Evolutionary conservation across 192 early-diverging fungal genomes (phyloP).

Genomic region (Umbelopsis vinacea): DNA sequence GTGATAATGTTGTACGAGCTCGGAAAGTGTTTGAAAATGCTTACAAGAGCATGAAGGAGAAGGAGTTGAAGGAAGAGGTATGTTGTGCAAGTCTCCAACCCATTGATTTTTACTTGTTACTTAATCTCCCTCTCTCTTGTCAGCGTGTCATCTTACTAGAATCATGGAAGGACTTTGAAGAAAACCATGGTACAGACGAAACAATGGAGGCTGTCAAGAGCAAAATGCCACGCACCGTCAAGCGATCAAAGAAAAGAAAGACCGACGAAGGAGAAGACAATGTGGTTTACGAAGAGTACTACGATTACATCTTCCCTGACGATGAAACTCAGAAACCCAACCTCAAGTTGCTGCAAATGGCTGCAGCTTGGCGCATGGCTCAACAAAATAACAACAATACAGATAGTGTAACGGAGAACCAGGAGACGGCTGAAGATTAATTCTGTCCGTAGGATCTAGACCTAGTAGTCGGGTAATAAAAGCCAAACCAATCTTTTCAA

Average conservation of each 20-base stretch:
- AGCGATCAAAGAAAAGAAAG: conserved; percentile 73
- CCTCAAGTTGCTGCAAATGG: conserved; percentile 91
- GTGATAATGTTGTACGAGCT: conserved; percentile 52
- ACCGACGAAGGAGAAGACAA: conserved; percentile 59
- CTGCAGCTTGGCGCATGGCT: conserved; percentile 77
- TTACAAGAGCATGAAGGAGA: conserved; percentile 69
- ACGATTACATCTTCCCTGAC: conserved; percentile 98
- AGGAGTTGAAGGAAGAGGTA: conserved; percentile 81
- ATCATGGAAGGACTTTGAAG: conserved; percentile 89
- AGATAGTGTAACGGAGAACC: background rate
- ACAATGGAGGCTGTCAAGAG: conserved; percentile 63
- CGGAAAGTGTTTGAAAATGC: conserved; percentile 79
- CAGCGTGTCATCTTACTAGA: conserved; percentile 85
- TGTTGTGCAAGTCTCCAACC: background rate
- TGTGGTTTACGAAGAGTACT: conserved; percentile 94
- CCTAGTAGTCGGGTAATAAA: no score
- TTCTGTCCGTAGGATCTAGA: no score
- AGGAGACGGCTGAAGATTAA: background rate
- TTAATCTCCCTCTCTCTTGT: conserved; percentile 4
- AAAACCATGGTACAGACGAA: conserved; percentile 58
- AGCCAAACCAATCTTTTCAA: no score
- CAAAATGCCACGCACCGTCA: conserved; percentile 90
- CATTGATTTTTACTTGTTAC: background rate
- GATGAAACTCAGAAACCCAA: conserved; percentile 86
- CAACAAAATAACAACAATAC: background rate